Evolutionary conservation across 2,329 filamentous ascomycete species (phyloP).

Genomic region (Fusarium euwallaceae): DNA sequence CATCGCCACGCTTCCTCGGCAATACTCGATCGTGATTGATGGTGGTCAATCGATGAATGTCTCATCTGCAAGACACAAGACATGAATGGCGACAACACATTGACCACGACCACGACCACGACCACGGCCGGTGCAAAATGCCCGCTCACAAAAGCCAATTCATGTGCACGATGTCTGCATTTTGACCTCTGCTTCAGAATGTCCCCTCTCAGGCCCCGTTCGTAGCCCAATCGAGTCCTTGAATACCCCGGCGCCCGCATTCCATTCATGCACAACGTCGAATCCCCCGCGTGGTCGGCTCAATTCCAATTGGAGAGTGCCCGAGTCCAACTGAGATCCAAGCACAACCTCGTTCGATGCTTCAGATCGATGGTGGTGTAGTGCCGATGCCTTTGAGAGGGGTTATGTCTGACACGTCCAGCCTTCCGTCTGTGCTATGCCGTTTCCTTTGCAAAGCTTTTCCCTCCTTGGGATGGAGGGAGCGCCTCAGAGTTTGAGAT

Average conservation of each 20-base stretch:
- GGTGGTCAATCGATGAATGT: conserved; percentile 10
- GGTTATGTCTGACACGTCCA: background rate
- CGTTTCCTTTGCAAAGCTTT: background rate
- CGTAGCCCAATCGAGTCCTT: conserved; percentile 19
- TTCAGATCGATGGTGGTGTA: conserved; percentile 10
- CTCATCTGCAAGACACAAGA: conserved; percentile 12
- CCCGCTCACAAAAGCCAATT: conserved; percentile 10
- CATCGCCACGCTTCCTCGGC: conserved; percentile 4
- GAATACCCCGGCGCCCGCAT: conserved; percentile 22
- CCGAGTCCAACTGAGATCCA: conserved; percentile 26
- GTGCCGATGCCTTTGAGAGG: conserved; percentile 12
- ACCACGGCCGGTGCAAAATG: conserved; percentile 9
- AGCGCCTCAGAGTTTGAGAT: conserved; percentile 12
- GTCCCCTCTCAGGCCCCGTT: conserved; percentile 24
- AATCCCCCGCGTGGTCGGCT: conserved; percentile 34
- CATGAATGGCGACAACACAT: conserved; percentile 16
- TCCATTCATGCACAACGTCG: conserved; percentile 36
- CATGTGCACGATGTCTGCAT: background rate
- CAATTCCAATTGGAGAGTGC: conserved; percentile 40
- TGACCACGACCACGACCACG: background rate
- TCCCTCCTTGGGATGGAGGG: background rate
- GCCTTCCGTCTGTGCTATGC: background rate
- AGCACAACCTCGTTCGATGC: conserved; percentile 15
- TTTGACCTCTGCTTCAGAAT: background rate
- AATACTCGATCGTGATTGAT: conserved; percentile 17